Conservation (phyloP, 2,329 filamentous ascomycete genomes). For the Parascedosporium putredinis region DNA sequence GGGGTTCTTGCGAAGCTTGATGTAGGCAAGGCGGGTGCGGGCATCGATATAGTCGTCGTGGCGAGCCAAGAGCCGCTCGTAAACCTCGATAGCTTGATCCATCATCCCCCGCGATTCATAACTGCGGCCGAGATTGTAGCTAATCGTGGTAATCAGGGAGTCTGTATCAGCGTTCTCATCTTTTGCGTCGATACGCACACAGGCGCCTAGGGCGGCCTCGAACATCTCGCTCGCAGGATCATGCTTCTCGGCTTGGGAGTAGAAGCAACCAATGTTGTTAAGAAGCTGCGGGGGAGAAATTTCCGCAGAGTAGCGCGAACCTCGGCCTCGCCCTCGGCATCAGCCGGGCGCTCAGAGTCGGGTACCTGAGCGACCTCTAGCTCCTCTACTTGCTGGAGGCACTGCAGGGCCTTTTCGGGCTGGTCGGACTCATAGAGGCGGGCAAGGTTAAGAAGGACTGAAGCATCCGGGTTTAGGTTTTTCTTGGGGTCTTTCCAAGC, state of each 20-base stretch:
- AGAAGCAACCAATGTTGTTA: conserved; percentile 96
- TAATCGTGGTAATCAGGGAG: conserved; percentile 87
- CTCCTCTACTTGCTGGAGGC: conserved; percentile 83
- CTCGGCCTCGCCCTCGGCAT: conserved; percentile 44
- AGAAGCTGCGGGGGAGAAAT: conserved; percentile 81
- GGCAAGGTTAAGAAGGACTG: conserved; percentile 83
- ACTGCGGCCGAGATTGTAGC: conserved; percentile 88
- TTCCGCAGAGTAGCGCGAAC: conserved; percentile 57
- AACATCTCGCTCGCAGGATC: conserved; percentile 76
- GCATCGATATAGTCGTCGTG: conserved; percentile 92
- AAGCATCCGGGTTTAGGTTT: conserved; percentile 67
- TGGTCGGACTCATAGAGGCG: conserved; percentile 78
- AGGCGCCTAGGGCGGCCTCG: conserved; percentile 81
- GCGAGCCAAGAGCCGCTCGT: conserved; percentile 72
- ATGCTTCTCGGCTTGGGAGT: conserved; percentile 78
- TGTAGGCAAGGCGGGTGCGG: conserved; percentile 77
- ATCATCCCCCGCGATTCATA: conserved; percentile 77
- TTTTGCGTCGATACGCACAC: conserved; percentile 67
- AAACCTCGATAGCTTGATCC: conserved; percentile 79
- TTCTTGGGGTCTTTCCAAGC: conserved; percentile 93
- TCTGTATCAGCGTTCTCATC: conserved; percentile 74
- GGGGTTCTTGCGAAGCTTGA: conserved; percentile 70
- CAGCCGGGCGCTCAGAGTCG: conserved; percentile 54
- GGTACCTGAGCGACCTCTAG: conserved; percentile 74
- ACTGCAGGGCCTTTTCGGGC: conserved; percentile 86